Evolutionary conservation across 2,329 filamentous ascomycete species (phyloP).

Genomic region (Podosphaera fusca): DNA sequence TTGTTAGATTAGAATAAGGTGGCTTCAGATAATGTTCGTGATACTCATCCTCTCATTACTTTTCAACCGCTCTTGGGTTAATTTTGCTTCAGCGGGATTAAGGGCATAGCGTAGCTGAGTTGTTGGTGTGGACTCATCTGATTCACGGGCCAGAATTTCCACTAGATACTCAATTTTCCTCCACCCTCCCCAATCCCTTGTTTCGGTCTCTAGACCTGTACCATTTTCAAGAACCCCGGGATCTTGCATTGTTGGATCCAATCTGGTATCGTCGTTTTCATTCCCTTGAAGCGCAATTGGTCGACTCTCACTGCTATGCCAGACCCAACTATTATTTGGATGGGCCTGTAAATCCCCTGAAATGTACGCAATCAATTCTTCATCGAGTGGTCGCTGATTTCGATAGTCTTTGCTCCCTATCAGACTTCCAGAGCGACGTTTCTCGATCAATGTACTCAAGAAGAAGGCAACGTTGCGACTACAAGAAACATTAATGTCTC

Average conservation of each 20-base stretch:
- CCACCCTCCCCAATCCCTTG: slow-evolving; percentile 62
- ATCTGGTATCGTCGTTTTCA: neutral
- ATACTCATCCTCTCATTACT: slow-evolving; percentile 14
- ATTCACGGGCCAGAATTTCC: slow-evolving; percentile 23
- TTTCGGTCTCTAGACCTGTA: slow-evolving; percentile 32
- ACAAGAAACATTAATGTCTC: slow-evolving; percentile 53
- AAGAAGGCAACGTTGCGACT: slow-evolving; percentile 71
- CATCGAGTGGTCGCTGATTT: slow-evolving; percentile 27
- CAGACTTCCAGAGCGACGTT: slow-evolving; percentile 21
- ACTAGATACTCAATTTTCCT: slow-evolving; percentile 43
- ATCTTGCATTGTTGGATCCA: slow-evolving; percentile 2
- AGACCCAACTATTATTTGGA: slow-evolving; percentile 63
- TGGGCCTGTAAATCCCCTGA: slow-evolving; percentile 69
- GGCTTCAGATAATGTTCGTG: slow-evolving; percentile 11
- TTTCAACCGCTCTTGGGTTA: slow-evolving; percentile 3
- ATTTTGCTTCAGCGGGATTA: neutral
- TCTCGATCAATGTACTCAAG: slow-evolving; percentile 38
- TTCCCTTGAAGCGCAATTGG: slow-evolving; percentile 12
- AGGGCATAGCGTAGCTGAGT: neutral
- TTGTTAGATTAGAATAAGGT: too few species aligned
- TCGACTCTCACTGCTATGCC: slow-evolving; percentile 37
- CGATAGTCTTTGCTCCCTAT: slow-evolving; percentile 7
- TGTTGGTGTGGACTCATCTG: slow-evolving; percentile 5
- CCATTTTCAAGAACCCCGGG: slow-evolving; percentile 11
- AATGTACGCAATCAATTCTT: slow-evolving; percentile 71